Conservation (phyloP, 1,139 yeast genomes). For the Kodamaea ohmeri region DNA sequence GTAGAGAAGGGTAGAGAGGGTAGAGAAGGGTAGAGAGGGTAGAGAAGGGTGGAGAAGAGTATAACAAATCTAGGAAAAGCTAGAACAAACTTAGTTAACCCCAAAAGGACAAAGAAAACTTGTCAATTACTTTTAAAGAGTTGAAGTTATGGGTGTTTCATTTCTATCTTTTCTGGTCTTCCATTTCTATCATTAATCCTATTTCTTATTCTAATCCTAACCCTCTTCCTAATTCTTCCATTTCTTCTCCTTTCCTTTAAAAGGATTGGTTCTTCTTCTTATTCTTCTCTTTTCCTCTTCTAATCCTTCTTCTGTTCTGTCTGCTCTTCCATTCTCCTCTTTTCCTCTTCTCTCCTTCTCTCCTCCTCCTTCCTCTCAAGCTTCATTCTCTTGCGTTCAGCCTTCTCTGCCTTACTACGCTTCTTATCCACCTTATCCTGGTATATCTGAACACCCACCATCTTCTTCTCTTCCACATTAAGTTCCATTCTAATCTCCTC, state of each 20-base stretch:
- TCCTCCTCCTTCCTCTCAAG: conserved; percentile 7
- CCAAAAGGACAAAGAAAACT: too few species aligned
- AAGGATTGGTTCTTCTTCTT: too few species aligned
- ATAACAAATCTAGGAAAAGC: background rate
- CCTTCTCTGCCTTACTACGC: conserved; percentile 25
- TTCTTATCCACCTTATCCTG: conserved; percentile 17
- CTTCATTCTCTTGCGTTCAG: conserved; percentile 12
- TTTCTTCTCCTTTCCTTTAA: too few species aligned
- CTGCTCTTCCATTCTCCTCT: background rate
- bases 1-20: background rate
- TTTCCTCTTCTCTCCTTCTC: conserved; percentile 1
- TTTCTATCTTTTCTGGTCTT: too few species aligned
- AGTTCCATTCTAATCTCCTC: conserved; percentile 45
- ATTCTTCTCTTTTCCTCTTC: too few species aligned
- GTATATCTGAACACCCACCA: conserved; percentile 30
- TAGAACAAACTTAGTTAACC: too few species aligned
- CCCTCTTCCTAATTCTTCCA: background rate
- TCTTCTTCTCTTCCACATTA: conserved; percentile 41
- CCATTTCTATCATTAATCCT: background rate
- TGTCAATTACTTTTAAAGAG: too few species aligned
- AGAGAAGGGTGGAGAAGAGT: background rate
- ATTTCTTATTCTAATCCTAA: background rate
- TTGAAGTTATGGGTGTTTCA: too few species aligned
- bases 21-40: too few species aligned
- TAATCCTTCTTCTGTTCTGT: background rate